Conservation (phyloP, 352 stramenopile species). For the Phytophthora litchii region DNA sequence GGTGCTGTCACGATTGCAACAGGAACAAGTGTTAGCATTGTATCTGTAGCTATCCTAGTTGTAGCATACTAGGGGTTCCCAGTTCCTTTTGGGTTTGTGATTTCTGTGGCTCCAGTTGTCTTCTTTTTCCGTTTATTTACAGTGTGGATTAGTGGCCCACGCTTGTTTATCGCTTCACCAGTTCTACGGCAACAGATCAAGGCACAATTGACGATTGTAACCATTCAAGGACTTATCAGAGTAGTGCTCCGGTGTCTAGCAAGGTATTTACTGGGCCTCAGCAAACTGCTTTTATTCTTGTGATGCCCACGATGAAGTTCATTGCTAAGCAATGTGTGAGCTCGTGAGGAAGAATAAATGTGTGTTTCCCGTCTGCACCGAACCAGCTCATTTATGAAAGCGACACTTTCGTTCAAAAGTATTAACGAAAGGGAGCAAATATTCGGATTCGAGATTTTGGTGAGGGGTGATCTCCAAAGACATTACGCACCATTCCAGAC, state of each 20-base stretch:
- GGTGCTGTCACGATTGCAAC: not conserved
- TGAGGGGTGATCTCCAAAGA: too few relatives aligned
- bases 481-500: too few relatives aligned
- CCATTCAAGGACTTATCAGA: slow-evolving; percentile 10
- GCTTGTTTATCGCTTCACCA: not conserved
- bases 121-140: slow-evolving; percentile 10
- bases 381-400: too few relatives aligned
- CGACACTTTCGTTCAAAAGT: too few relatives aligned
- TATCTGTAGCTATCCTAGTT: slow-evolving; percentile 1
- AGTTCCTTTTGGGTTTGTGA: slow-evolving; percentile 20
- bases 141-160: not conserved
- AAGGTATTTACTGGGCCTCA: slow-evolving; percentile 1
- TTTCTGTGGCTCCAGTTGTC: slow-evolving; percentile 4
- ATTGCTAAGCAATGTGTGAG: not conserved
- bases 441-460: too few relatives aligned
- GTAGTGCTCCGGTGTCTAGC: not conserved
- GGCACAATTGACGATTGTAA: slow-evolving; percentile 9
- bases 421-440: too few relatives aligned
- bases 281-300: slow-evolving; percentile 16
- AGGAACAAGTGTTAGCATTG: not conserved
- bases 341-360: too few relatives aligned
- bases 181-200: slow-evolving; percentile 9
- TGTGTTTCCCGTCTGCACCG: too few relatives aligned
- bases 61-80: slow-evolving; percentile 16
- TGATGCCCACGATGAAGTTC: slow-evolving; percentile 24